A percentile compares a stretch with the other conserved stretches of the same genome.
Conservation (phyloP, 345 rosid genomes). For the Eucalyptus grandis region DNA sequence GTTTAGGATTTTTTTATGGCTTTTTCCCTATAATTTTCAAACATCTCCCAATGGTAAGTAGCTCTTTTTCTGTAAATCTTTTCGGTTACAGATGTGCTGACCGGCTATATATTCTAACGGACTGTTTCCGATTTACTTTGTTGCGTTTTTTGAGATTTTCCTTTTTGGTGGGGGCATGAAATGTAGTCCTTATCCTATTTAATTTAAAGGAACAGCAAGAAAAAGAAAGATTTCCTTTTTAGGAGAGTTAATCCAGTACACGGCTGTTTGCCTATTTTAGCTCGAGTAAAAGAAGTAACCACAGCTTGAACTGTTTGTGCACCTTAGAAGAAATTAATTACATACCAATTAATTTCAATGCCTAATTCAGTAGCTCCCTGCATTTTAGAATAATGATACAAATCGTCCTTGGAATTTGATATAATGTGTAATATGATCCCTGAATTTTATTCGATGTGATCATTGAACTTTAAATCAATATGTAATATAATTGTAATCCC, state of each 20-base stretch:
- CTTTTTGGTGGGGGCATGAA: neutral
- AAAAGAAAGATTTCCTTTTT: neutral
- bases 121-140: neutral
- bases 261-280: neutral
- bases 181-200: neutral
- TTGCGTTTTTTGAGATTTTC: neutral
- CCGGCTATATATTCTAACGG: neutral
- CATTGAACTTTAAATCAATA: too few species aligned
- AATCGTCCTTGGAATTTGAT: neutral
- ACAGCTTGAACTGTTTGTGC: neutral
- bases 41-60: neutral
- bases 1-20: fast-evolving
- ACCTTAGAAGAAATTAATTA: neutral
- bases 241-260: neutral
- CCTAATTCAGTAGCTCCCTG: neutral
- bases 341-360: neutral
- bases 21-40: too few species aligned
- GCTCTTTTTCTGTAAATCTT: neutral
- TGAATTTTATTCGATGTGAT: too few species aligned
- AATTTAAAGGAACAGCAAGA: neutral
- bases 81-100: neutral
- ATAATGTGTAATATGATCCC: fast-evolving
- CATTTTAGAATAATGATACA: too few species aligned
- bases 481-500: too few species aligned
- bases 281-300: neutral